A percentile compares a stretch with the other conserved stretches of the same genome.
Evolutionary conservation across 1,284 basidiomycete species (phyloP).

Genomic region (Tilletiopsis washingtonensis): DNA sequence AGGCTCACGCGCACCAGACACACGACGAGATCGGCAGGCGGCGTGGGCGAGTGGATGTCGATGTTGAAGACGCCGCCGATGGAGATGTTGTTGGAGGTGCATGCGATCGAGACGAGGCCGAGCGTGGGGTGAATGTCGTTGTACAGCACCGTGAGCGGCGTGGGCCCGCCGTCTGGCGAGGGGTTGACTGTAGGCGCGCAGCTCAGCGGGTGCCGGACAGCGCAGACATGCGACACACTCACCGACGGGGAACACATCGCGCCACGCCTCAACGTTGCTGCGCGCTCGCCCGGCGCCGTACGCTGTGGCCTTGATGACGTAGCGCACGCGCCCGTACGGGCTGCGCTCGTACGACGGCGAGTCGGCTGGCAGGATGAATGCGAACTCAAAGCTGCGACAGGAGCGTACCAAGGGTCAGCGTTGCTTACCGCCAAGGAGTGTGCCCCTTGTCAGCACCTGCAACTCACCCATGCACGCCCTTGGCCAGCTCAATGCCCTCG

Average conservation of each 20-base stretch:
- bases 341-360: slow-evolving; percentile 44
- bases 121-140: slow-evolving; percentile 46
- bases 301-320: slow-evolving; percentile 44
- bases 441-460: not conserved
- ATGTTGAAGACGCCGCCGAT: slow-evolving; percentile 47
- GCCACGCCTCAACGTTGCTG: slow-evolving; percentile 40
- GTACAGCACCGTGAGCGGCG: slow-evolving; percentile 43
- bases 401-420: not conserved
- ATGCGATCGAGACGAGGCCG: slow-evolving; percentile 42
- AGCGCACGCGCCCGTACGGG: slow-evolving; percentile 41
- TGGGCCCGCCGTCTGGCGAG: slow-evolving; percentile 37
- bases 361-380: slow-evolving; percentile 44
- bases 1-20: slow-evolving; percentile 43
- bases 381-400: slow-evolving; percentile 36
- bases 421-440: not conserved
- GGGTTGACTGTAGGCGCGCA: slow-evolving; percentile 35
- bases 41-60: slow-evolving; percentile 43
- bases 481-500: slow-evolving; percentile 37
- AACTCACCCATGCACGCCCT: slow-evolving; percentile 40
- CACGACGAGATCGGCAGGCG: slow-evolving; percentile 40
- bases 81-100: slow-evolving; percentile 46
- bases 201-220: not conserved
- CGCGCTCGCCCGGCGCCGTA: slow-evolving; percentile 41
- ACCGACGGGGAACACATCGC: slow-evolving; percentile 41
- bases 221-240: not conserved